Evolutionary conservation across 2,329 filamentous ascomycete species (phyloP), one percentile per base, ranked within the genome.

Genomic region (Penicillium sp.): DNA sequence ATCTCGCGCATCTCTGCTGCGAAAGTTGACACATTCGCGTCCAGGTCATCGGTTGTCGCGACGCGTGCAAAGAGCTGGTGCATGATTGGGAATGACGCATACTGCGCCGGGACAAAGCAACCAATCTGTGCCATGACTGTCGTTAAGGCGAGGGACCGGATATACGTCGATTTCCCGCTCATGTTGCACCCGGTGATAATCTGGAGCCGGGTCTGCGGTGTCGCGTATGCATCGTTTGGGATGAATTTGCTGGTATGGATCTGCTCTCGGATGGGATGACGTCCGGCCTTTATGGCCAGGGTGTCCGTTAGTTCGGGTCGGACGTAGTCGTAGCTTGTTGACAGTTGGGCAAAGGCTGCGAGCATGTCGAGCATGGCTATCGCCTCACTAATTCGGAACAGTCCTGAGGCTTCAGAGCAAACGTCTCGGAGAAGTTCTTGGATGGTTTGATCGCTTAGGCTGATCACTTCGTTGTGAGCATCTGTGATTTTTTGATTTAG

Each of bases 141-240:
- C 68, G 95, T 85, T 29, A 99, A 77, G 0, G 93, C 90, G 23
- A 96, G 80, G 1, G 89, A 88, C 48, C 91, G 86, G 59, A 97
- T 96, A 67, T 97, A 97, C 0, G 92, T 99, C 60, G 89, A 96
- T 72, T 97, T 99, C 1, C 92, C 94, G 64, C 91, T 96, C 94
- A 99, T 99, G 66, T 99, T 99, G 71, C 90, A 95, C 3, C 94
- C 93, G 0, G 93, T 97, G 59, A 99, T 87, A 58, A 97, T 89
- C 62, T 97, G 92, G 66, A 97, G 96, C 1, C 92, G 85, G 33
- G 86, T 86, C 57, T 93, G 86, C 31, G 88, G 82, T 0, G 87
- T 89, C 2, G 90, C 88, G 66, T 92, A 97, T 26, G 92, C 89
- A 67, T 97, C 92, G 60, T 97, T 97, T 0, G 94, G 89, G 3